These are phyloP conservation scores for Calonectria pauciramosa DNA, from an alignment of 2,329 filamentous ascomycete genomes.

Conservation along the genomic window DNA sequence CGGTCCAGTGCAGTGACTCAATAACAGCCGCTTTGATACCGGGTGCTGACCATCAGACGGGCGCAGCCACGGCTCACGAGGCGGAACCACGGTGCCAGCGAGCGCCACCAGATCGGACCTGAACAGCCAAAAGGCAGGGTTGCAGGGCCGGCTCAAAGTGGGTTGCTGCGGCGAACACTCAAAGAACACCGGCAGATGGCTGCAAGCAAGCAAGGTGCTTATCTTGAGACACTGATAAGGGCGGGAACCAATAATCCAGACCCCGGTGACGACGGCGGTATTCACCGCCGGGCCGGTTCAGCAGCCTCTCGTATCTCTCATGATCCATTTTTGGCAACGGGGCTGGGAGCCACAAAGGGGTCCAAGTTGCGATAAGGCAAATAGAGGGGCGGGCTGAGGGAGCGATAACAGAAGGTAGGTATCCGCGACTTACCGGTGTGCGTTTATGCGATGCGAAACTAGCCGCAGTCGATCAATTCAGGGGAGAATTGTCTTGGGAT, in stretches of 20 bases:
- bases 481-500: slow-evolving; percentile 15
- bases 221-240: slow-evolving; percentile 37
- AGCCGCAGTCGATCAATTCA: slow-evolving; percentile 31
- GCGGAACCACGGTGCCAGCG: slow-evolving; percentile 24
- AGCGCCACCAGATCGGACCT: slow-evolving; percentile 45
- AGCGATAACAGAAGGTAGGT: slow-evolving; percentile 20
- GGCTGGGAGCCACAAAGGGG: slow-evolving; percentile 30
- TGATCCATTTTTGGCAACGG: slow-evolving; percentile 31
- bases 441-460: slow-evolving; percentile 23
- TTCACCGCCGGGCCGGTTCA: slow-evolving; percentile 48
- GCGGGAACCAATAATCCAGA: slow-evolving; percentile 21
- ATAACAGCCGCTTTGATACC: slow-evolving; percentile 23
- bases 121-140: slow-evolving; percentile 27
- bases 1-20: slow-evolving; percentile 26
- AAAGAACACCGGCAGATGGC: slow-evolving; percentile 32
- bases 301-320: slow-evolving; percentile 34
- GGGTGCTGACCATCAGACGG: slow-evolving; percentile 29
- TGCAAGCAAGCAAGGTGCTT: slow-evolving; percentile 28
- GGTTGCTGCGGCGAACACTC: slow-evolving; percentile 27
- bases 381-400: slow-evolving; percentile 20
- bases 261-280: slow-evolving; percentile 35
- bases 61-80: slow-evolving; percentile 28
- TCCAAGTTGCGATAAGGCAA: slow-evolving; percentile 31
- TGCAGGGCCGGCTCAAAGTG: slow-evolving; percentile 17
- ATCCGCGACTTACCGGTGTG: slow-evolving; percentile 31